phyloP scores from a whole-genome alignment of 352 stramenopile genomes.

The Globisporangium recalcitrans region DNA sequence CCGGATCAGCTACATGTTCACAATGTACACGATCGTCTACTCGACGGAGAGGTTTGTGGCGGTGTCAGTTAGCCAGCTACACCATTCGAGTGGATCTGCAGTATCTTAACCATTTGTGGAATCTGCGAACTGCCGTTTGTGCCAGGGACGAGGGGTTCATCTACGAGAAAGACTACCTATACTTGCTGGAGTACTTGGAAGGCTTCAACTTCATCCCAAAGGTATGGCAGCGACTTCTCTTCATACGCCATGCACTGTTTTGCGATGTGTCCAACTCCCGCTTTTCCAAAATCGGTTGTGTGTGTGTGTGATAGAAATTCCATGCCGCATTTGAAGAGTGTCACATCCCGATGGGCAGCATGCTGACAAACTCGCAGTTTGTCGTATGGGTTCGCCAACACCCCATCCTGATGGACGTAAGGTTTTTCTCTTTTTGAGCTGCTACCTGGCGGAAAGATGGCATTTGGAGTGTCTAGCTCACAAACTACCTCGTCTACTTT shows the following conservation, averaged over 20 bases:
- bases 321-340: constrained; percentile 76
- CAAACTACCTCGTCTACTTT: background rate
- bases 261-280: background rate
- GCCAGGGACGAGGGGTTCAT: constrained; percentile 55
- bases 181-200: constrained; percentile 62
- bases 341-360: constrained; percentile 39
- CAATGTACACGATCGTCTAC: constrained; percentile 80
- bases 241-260: background rate
- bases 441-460: background rate
- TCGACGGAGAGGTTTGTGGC: constrained; percentile 45
- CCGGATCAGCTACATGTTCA: constrained; percentile 85
- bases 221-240: constrained; percentile 15
- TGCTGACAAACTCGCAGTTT: constrained; percentile 62
- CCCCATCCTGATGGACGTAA: constrained; percentile 58
- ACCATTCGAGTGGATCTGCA: background rate
- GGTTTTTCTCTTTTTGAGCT: constrained; percentile 5
- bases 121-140: too few relatives aligned
- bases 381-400: constrained; percentile 72
- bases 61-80: background rate
- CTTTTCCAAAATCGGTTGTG: too few relatives aligned
- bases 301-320: constrained; percentile 39
- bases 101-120: background rate
- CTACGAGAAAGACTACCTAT: constrained; percentile 63
- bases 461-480: background rate
- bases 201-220: constrained; percentile 61